These are phyloP conservation scores for Pythium folliculosum DNA, from an alignment of 352 stramenopile species.

Conservation along the genomic window DNA sequence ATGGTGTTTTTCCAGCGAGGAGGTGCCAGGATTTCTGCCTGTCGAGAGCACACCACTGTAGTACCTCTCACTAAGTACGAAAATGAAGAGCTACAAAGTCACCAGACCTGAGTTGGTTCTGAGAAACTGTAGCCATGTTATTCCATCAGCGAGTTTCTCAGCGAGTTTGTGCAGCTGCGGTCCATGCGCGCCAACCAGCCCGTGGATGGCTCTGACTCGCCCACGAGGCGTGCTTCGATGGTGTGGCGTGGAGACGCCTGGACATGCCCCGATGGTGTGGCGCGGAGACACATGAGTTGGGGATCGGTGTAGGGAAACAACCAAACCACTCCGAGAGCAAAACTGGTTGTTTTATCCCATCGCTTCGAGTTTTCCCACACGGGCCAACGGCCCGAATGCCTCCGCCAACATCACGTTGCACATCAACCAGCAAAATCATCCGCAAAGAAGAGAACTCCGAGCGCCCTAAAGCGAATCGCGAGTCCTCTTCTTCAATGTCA, in stretches of 20 bases:
- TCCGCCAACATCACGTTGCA: not conserved
- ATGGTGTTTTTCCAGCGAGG: not conserved
- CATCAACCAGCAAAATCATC: not conserved
- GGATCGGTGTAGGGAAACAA: not conserved
- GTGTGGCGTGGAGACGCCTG: too few relatives aligned
- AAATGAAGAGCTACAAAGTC: not conserved
- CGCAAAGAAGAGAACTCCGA: not conserved
- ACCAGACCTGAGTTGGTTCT: conserved; percentile 4
- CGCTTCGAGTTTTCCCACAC: not conserved
- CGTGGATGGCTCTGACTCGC: too few relatives aligned
- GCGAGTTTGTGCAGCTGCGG: too few relatives aligned
- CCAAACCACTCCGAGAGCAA: conserved; percentile 7
- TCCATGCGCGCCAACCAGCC: too few relatives aligned
- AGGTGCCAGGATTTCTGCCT: not conserved
- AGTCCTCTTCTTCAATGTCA: not conserved
- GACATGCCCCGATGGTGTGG: too few relatives aligned
- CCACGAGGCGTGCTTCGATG: too few relatives aligned
- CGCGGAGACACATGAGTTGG: not conserved
- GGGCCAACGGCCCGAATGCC: not conserved
- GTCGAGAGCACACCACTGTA: not conserved
- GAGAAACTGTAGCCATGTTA: conserved; percentile 7
- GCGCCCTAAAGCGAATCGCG: not conserved
- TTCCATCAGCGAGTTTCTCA: not conserved
- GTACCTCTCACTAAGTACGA: conserved; percentile 3
- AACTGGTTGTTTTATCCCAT: conserved; percentile 10